These are phyloP conservation scores for Didymella keratinophila DNA, from an alignment of 2,329 filamentous ascomycete genomes.

Conservation along the genomic window DNA sequence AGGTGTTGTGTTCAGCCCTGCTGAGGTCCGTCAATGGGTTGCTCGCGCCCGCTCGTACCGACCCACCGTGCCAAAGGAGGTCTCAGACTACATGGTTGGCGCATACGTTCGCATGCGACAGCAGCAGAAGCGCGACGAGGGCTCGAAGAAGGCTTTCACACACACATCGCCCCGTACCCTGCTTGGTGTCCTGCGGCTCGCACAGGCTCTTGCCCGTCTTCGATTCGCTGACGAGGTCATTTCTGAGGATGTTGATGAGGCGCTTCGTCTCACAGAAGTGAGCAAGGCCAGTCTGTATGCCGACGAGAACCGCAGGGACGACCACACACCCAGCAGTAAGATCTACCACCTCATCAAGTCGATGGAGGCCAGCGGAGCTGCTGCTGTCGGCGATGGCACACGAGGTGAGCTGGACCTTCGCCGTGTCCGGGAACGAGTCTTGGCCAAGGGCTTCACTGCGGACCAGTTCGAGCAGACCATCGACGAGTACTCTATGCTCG, in stretches of 20 bases:
- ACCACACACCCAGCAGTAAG: conserved; percentile 82
- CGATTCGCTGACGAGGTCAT: conserved; percentile 86
- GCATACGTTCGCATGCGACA: conserved; percentile 96
- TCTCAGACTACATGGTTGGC: conserved; percentile 96
- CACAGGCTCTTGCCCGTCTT: conserved; percentile 90
- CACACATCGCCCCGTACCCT: conserved; percentile 95
- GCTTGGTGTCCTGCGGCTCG: conserved; percentile 88
- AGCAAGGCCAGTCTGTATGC: conserved; percentile 89
- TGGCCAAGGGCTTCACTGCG: conserved; percentile 95
- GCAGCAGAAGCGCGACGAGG: conserved; percentile 89
- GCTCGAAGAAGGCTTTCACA: conserved; percentile 88
- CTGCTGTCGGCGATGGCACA: conserved; percentile 76
- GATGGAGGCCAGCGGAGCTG: conserved; percentile 84
- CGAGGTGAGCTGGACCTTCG: conserved; percentile 82
- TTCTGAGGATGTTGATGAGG: conserved; percentile 94
- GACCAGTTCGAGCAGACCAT: conserved; percentile 88
- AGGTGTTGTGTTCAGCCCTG: conserved; percentile 83
- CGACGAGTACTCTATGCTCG: conserved; percentile 85
- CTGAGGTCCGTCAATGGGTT: conserved; percentile 95
- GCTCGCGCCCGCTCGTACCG: conserved; percentile 90
- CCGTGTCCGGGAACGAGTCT: conserved; percentile 86
- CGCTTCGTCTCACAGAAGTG: conserved; percentile 86
- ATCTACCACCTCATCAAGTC: conserved; percentile 95
- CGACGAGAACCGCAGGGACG: conserved; percentile 66
- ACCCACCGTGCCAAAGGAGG: conserved; percentile 81